Evolutionary conservation across 116 monocot species (phyloP), one percentile per base, ranked within the genome.

Genomic region (Zostera marina): DNA sequence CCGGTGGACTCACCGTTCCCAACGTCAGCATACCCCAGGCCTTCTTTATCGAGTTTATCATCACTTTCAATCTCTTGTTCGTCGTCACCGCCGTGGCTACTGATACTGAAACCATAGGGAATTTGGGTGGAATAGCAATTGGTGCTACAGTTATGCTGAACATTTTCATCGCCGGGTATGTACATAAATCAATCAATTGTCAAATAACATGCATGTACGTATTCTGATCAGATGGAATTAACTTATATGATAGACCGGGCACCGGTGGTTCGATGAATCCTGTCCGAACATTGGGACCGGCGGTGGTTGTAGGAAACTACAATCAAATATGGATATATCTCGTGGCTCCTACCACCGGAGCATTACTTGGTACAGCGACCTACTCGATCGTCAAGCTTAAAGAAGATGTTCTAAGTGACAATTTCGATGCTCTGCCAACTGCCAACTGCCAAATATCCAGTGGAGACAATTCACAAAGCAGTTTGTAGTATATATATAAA

Each of bases 81-180:
- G 91, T 91, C 14, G 75, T 91, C 60, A 91, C 91, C 10, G 91
- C 91, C 11, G 91, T 91, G 10, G 82, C 91, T 21, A 91, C 85
- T 12, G 91, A 91, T 40, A 85, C 85, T 22, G 59, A 74, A 57
- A 85, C 91, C 13, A 85, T 93, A 10, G 93, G 93, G 26, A 88
- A 93, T 43, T 64, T 93, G 65, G 93, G 88, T 0, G 93, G 93
- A 46, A 76, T 93, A 66, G 93, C 93, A 0, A 81, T 88, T 7
- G 93, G 93, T 14, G 87, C 93, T 1, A 77, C 93, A 0, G 93
- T 93, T n/a, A 81, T 84, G 77, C 84, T 93, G 39, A 88, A 93
- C 76, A 88, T 93, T 21, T 79, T 93, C 7, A 54, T 93, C 0
- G 88, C 79, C 38, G 93, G 93, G 92, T 92, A 5, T 66, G 2